Evolutionary conservation across 2,329 filamentous ascomycete genomes (phyloP), one percentile per base, ranked within the genome.

Genomic region (Talaromyces sp.): DNA sequence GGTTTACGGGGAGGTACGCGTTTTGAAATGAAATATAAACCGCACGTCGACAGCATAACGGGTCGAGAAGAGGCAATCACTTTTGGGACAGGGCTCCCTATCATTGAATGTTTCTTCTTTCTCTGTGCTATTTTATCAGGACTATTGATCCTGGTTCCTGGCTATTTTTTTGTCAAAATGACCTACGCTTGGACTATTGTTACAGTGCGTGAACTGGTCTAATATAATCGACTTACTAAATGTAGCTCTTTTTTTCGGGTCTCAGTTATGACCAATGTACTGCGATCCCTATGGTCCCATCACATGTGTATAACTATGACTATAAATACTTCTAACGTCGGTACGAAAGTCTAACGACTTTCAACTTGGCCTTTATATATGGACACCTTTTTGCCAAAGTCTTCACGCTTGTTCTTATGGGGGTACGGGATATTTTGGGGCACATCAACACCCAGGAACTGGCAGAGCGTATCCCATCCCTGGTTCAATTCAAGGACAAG

Each of bases 11-110:
- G 54, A 10, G 54, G 54, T 3, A 72, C 69, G 0, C 69, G 67
- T 31, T 68, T 75, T 54, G 67, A 71, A 29, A 75, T 75, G 60
- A 74, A 72, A 61, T 66, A 75, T 54, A 58, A 74, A 0, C 73
- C 73, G 9, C 46, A 58, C 1, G 6, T 57, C 35, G 56, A 58
- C 19, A 63, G 60, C 21, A 54, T 55, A 8, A 55, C 31, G 2
- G 31, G 32, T 19, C 32, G 53, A 10, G 53, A 55, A 26, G 19
- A 19, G 24, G 31, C 19, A 14, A 24, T 26, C 8, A 41, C 19
- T 8, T 24, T 19, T 41, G 21, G 17, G 17, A 7, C 10, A 1
- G 14, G 32, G 3, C 11, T 8, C 6, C 53, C 14, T 8, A 41
- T 41, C 8, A 41, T 55, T 7, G 53, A 55, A 31, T 24, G 31